Percentiles rank a stretch among this genome's conserved stretches.
These are phyloP conservation scores for Calvatia gigantea DNA, from an alignment of 768 basidiomycete genomes.

Conservation along the genomic window DNA sequence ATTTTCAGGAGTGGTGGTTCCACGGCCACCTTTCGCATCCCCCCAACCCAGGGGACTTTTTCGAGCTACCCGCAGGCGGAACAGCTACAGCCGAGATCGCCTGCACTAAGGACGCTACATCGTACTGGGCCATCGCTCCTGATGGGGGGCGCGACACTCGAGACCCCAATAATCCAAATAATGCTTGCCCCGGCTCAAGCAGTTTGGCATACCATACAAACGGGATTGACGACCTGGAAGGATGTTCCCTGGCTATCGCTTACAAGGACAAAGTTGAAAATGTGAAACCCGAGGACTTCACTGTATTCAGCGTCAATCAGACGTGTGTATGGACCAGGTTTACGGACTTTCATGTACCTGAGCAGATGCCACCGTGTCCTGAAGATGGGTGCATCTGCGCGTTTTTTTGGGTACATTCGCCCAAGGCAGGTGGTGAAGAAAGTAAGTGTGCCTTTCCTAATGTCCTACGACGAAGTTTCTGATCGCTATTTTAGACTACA, in stretches of 20 bases:
- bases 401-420: constrained; percentile 72
- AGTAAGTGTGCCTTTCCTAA: constrained; percentile 34
- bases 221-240: constrained; percentile 49
- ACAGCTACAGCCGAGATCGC: constrained; percentile 51
- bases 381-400: constrained; percentile 62
- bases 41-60: constrained; percentile 52
- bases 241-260: constrained; percentile 72
- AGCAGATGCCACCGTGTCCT: constrained; percentile 65
- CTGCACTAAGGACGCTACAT: constrained; percentile 59
- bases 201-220: constrained; percentile 51
- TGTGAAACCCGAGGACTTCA: constrained; percentile 66
- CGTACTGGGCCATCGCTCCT: constrained; percentile 42
- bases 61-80: constrained; percentile 58
- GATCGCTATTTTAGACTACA: constrained; percentile 45
- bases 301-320: constrained; percentile 72
- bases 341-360: constrained; percentile 68
- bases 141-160: constrained; percentile 52
- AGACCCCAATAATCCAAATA: constrained; percentile 36
- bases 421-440: constrained; percentile 59
- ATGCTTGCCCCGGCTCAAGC: constrained; percentile 49
- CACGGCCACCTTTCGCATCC: constrained; percentile 57
- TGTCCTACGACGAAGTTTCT: not conserved
- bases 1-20: constrained; percentile 63
- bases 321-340: constrained; percentile 71
- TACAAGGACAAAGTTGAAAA: constrained; percentile 59